Percentiles rank a stretch among this genome's conserved stretches.
These are phyloP conservation scores for Olyra latifolia DNA, from an alignment of 176 grass and related monocot species.

Conservation along the genomic window DNA sequence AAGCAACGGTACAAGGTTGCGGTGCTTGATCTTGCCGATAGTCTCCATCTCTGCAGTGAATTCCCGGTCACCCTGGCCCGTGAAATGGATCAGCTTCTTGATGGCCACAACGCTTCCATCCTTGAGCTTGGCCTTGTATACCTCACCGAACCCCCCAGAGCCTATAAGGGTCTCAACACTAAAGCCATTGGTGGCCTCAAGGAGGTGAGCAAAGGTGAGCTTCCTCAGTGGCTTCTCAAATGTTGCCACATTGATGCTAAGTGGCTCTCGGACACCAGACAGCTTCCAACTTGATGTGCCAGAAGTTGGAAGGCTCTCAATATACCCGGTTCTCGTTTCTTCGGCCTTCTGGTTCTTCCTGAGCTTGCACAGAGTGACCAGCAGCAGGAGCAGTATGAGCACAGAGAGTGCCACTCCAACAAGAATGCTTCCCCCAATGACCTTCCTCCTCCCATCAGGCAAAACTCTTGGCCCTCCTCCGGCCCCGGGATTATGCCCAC, in stretches of 20 bases:
- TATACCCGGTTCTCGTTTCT: constrained; percentile 51
- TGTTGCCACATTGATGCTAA: constrained; percentile 94
- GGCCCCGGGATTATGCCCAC: constrained; percentile 20
- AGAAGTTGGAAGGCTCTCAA: constrained; percentile 73
- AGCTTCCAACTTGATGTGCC: constrained; percentile 82
- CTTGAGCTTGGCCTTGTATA: constrained; percentile 94
- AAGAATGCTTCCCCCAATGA: constrained; percentile 59
- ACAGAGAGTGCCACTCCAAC: constrained; percentile 62
- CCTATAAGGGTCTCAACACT: constrained; percentile 79
- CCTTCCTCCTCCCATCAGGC: constrained; percentile 42
- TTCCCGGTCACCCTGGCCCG: constrained; percentile 86
- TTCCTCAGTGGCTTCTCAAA: constrained; percentile 93
- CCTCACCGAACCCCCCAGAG: constrained; percentile 90
- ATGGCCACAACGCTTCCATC: constrained; percentile 77
- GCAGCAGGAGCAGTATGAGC: constrained; percentile 55
- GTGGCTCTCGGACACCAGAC: constrained; percentile 64
- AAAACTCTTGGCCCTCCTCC: background rate
- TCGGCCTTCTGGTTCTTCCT: constrained; percentile 62
- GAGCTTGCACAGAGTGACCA: constrained; percentile 71
- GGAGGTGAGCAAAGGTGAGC: constrained; percentile 90
- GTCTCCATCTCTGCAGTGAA: constrained; percentile 99
- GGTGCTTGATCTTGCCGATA: constrained; percentile 97
- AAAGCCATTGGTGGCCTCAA: constrained; percentile 96
- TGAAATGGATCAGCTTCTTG: constrained; percentile 96
- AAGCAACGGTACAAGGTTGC: constrained; percentile 83